phyloP scores from a whole-genome alignment of 495 filamentous ascomycete species.

The Podospora anserina region DNA sequence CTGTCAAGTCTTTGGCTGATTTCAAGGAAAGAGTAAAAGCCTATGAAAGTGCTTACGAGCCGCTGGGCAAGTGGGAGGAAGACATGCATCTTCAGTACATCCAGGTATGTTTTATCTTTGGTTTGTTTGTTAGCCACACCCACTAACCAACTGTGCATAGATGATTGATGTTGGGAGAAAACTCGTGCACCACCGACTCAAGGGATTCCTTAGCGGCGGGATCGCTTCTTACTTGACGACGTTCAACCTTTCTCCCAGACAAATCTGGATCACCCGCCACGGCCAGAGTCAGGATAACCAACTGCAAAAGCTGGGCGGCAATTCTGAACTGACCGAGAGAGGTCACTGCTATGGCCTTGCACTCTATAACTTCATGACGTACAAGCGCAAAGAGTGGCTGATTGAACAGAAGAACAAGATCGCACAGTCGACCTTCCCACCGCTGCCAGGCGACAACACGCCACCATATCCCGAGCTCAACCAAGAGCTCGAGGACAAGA shows the following conservation, averaged over 20 bases:
- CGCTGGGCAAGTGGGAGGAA: conserved; percentile 89
- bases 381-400: conserved; percentile 73
- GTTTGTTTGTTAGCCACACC: background rate
- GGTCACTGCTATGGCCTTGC: conserved; percentile 69
- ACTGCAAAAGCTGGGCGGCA: conserved; percentile 75
- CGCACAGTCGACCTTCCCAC: conserved; percentile 70
- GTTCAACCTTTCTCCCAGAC: conserved; percentile 90
- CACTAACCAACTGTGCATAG: conserved; percentile 35
- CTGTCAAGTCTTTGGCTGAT: conserved; percentile 73
- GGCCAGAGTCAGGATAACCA: conserved; percentile 82
- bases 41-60: conserved; percentile 89
- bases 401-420: conserved; percentile 70
- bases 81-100: conserved; percentile 85
- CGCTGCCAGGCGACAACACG: conserved; percentile 81
- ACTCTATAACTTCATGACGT: conserved; percentile 71
- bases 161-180: conserved; percentile 99
- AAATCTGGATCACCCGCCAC: conserved; percentile 97
- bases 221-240: conserved; percentile 91
- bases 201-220: conserved; percentile 85
- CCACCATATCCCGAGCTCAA: conserved; percentile 86
- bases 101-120: conserved; percentile 45
- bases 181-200: conserved; percentile 81
- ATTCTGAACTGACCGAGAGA: conserved; percentile 73
- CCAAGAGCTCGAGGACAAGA: conserved; percentile 65
- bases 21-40: conserved; percentile 92